These are phyloP conservation scores for Cicer chorassanicum DNA, from an alignment of 306 rosid genomes.

Conservation along the genomic window DNA sequence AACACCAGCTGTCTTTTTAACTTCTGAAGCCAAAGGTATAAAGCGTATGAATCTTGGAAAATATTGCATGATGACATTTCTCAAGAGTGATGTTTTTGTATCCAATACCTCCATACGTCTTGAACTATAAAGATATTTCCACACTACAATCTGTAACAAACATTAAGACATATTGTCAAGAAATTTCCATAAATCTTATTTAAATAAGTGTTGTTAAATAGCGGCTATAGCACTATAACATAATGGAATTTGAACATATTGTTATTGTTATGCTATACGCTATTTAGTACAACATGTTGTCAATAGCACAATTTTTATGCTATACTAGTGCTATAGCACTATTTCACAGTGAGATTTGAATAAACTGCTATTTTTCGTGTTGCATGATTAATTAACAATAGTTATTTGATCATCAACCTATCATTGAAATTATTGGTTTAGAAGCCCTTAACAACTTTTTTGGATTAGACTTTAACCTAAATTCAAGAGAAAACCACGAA, in stretches of 20 bases:
- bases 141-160: constrained; percentile 66
- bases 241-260: too few relatives aligned
- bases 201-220: background rate
- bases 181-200: background rate
- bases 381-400: too few relatives aligned
- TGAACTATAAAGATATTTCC: constrained; percentile 57
- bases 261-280: too few relatives aligned
- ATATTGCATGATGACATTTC: constrained; percentile 67
- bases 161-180: constrained; percentile 6
- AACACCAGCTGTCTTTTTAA: constrained; percentile 86
- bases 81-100: constrained; percentile 71
- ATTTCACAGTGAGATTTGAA: too few relatives aligned
- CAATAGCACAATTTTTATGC: too few relatives aligned
- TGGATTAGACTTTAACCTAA: too few relatives aligned
- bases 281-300: too few relatives aligned
- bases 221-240: too few relatives aligned
- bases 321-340: too few relatives aligned
- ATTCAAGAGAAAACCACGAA: too few relatives aligned
- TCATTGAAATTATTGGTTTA: background rate
- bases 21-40: constrained; percentile 76
- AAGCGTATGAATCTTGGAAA: constrained; percentile 79
- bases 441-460: background rate
- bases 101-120: constrained; percentile 62
- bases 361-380: too few relatives aligned
- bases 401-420: background rate